Conservation (phyloP, 2,329 filamentous ascomycete species). For the Paraconiothyrium sp. region DNA sequence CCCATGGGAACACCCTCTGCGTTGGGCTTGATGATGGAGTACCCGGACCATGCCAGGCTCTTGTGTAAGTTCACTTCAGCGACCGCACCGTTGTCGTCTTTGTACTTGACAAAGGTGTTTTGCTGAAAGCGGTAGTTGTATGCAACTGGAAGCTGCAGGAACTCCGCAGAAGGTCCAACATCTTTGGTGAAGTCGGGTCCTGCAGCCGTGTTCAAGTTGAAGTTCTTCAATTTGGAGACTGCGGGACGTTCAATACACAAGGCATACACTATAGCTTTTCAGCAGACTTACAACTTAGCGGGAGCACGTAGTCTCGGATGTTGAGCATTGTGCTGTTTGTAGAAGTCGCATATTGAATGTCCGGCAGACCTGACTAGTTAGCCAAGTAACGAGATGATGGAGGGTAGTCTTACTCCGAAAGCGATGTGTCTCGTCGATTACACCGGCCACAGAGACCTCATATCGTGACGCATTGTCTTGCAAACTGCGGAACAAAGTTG, state of each 20-base stretch:
- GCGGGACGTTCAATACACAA: not conserved
- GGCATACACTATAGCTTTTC: not conserved
- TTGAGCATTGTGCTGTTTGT: slow-evolving; percentile 74
- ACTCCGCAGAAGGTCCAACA: slow-evolving; percentile 81
- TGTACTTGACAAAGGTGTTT: slow-evolving; percentile 77
- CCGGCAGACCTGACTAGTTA: slow-evolving; percentile 69
- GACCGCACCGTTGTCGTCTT: slow-evolving; percentile 49
- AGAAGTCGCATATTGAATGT: slow-evolving; percentile 83
- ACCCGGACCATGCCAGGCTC: slow-evolving; percentile 37
- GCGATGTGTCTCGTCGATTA: slow-evolving; percentile 82
- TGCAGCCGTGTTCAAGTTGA: slow-evolving; percentile 57
- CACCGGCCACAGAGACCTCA: slow-evolving; percentile 73
- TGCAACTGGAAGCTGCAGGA: slow-evolving; percentile 76
- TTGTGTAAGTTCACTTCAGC: slow-evolving; percentile 40
- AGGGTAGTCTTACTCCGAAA: slow-evolving; percentile 71
- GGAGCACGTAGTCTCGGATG: slow-evolving; percentile 75
- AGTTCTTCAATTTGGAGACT: slow-evolving; percentile 69
- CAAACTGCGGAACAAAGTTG: slow-evolving; percentile 68
- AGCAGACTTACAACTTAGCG: slow-evolving; percentile 69
- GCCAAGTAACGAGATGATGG: slow-evolving; percentile 9
- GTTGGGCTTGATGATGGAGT: slow-evolving; percentile 68
- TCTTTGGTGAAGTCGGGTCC: slow-evolving; percentile 71
- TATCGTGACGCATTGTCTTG: slow-evolving; percentile 76
- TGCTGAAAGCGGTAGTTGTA: slow-evolving; percentile 82
- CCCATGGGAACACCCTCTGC: slow-evolving; percentile 69